phyloP scores from a whole-genome alignment of 2,329 filamentous ascomycete species.

The Xylaria digitata region DNA sequence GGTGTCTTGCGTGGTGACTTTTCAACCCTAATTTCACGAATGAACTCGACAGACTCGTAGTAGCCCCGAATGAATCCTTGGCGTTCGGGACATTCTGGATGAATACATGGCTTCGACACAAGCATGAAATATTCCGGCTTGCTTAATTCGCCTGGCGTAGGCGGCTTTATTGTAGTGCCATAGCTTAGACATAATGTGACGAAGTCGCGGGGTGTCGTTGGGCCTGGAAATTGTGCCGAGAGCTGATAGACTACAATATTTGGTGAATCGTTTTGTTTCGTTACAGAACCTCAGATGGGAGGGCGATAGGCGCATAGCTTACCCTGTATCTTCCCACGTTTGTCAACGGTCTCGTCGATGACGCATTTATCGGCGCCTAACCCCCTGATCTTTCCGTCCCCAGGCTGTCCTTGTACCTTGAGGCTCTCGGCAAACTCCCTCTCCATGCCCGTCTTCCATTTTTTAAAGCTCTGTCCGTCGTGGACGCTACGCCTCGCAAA shows the following conservation, averaged over 20 bases:
- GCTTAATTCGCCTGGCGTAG: constrained; percentile 41
- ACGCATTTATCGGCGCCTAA: constrained; percentile 84
- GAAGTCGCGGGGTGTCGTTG: constrained; percentile 89
- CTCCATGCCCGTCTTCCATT: constrained; percentile 81
- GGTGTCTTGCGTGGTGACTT: constrained; percentile 56
- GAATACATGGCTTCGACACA: constrained; percentile 84
- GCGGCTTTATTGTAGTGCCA: constrained; percentile 58
- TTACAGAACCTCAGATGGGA: constrained; percentile 2
- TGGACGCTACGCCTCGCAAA: constrained; percentile 89
- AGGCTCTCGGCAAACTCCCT: constrained; percentile 84
- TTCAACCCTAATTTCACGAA: constrained; percentile 79
- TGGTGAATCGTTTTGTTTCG: constrained; percentile 28
- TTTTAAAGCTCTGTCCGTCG: constrained; percentile 78
- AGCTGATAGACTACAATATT: constrained; percentile 76
- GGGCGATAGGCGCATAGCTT: constrained; percentile 34
- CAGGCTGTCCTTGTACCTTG: constrained; percentile 74
- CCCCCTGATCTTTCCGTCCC: constrained; percentile 81
- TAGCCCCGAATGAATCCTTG: constrained; percentile 82
- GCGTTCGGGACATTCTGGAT: constrained; percentile 76
- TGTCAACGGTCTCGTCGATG: constrained; percentile 69
- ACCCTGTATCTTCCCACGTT: constrained; percentile 73
- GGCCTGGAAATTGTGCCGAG: constrained; percentile 89
- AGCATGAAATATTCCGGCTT: constrained; percentile 79
- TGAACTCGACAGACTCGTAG: constrained; percentile 93
- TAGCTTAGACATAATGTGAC: constrained; percentile 81